Base-by-base conservation (phyloP, 768 basidiomycete species). In the Cystofilobasidium bisporidii region DNA sequence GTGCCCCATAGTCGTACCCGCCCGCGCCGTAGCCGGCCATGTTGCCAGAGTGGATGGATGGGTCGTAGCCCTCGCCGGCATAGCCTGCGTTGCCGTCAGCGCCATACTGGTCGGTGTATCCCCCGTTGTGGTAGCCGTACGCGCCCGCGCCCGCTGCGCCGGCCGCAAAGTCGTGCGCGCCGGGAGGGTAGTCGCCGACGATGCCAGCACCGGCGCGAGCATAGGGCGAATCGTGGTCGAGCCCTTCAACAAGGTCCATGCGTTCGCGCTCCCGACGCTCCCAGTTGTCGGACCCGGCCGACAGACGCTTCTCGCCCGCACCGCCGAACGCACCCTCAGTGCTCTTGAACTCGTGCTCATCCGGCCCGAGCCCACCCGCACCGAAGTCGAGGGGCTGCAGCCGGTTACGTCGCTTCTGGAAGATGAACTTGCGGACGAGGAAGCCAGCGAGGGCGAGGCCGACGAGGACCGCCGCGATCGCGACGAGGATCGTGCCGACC, bases 331-430 rank as follows among this genome's bases (percentile, higher is more conserved):
- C 63, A 15, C 63, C 63, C 38, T 64, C 63, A n/a, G 63, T 64
- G 2, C 38, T 43, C 55, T 64, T 64, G 63, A 64, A 64, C 63
- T 64, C 63, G 63, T 64, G 63, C 63, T 64, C 63, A 55, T 64
- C 63, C 10, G 53, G 63, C 53, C 53, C 53, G 50, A 56, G 41
- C 9, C 63, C 63, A 40, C 63, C 63, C 22, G 20, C 53, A 17
- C 24, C 14, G 32, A 64, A 64, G 63, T 64, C 63, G 55, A 64
- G 63, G 17, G 63, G 63, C 36, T 55, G 50, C 2, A 32, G 30
- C 28, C 28, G 53, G 53, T 32, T 56, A 2, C 28, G 53, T 2
- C 28, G 17, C 53, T 56, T 56, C 24, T 24, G 24, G 53, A 32
- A 56, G 53, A 30, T 11, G 53, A 56, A 15, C 53, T 56, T 56